Conservation (phyloP, 441 rosid species). For the Euphorbia celastroides region DNA sequence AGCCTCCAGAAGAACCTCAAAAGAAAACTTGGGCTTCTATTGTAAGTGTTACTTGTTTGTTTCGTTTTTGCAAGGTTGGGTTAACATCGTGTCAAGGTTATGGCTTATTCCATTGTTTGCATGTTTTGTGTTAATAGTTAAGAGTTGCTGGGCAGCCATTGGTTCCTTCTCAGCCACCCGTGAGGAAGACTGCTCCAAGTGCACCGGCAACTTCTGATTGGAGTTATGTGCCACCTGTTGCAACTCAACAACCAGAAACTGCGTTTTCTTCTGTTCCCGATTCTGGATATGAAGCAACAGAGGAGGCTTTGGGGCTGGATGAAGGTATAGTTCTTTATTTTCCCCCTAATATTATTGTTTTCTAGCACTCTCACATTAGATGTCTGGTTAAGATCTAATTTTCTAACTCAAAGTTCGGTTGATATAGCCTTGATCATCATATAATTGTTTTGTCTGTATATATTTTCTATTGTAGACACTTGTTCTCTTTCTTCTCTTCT, state of each 20-base stretch:
- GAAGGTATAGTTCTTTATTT: slow-evolving; percentile 39
- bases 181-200: slow-evolving; percentile 25
- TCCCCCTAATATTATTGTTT: neutral
- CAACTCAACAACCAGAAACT: slow-evolving; percentile 32
- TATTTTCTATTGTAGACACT: neutral
- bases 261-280: slow-evolving; percentile 35
- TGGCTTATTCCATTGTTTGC: neutral
- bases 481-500: neutral
- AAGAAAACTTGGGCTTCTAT: slow-evolving; percentile 71
- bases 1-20: slow-evolving; percentile 46
- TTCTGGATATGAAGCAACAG: slow-evolving; percentile 36
- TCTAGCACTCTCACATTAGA: neutral
- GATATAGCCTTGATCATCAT: neutral
- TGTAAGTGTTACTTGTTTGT: slow-evolving; percentile 36
- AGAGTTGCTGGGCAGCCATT: slow-evolving; percentile 45
- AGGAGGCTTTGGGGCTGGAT: slow-evolving; percentile 40
- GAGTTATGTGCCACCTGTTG: slow-evolving; percentile 34
- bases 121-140: slow-evolving; percentile 30
- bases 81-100: slow-evolving; percentile 4
- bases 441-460: neutral
- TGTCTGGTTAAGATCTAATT: neutral
- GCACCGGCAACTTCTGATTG: slow-evolving; percentile 50
- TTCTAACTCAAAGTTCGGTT: neutral
- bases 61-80: neutral
- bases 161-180: slow-evolving; percentile 33